Evolutionary conservation across 192 early-diverging fungal species (phyloP).

Genomic region (Coemansia asiatica): DNA sequence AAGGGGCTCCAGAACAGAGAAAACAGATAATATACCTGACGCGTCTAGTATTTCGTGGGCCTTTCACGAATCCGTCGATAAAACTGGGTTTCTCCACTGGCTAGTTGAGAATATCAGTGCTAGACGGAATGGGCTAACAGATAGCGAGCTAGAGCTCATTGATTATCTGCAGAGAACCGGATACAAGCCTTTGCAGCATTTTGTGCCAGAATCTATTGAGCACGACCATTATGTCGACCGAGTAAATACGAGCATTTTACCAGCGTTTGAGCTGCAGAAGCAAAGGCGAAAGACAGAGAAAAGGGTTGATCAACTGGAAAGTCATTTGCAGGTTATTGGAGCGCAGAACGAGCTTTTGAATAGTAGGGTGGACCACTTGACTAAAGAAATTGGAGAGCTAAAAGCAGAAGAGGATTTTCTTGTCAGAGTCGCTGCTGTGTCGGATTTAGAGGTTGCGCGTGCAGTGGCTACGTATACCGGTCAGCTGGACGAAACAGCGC

Average conservation of each 20-base stretch:
- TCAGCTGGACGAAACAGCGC: conserved; percentile 24
- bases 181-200: neutral
- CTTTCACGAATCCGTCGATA: conserved; percentile 44
- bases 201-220: neutral
- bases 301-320: conserved; percentile 14
- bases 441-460: conserved; percentile 35
- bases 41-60: conserved; percentile 50
- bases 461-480: conserved; percentile 25
- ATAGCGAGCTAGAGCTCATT: conserved; percentile 34
- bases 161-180: conserved; percentile 34
- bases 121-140: conserved; percentile 24
- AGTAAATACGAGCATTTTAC: neutral
- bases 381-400: conserved; percentile 24
- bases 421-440: conserved; percentile 11
- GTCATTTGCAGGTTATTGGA: conserved; percentile 14
- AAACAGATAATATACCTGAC: conserved; percentile 1
- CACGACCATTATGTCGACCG: neutral
- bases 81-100: conserved; percentile 38
- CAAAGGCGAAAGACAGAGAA: conserved; percentile 4
- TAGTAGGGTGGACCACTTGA: conserved; percentile 27
- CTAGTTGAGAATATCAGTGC: conserved; percentile 34
- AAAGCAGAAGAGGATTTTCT: conserved; percentile 33
- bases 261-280: conserved; percentile 27
- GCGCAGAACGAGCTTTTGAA: conserved; percentile 22
- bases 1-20: neutral